These are phyloP conservation scores for Agapanthus africanus DNA, from an alignment of 106 monocot genomes.

Conservation along the genomic window DNA sequence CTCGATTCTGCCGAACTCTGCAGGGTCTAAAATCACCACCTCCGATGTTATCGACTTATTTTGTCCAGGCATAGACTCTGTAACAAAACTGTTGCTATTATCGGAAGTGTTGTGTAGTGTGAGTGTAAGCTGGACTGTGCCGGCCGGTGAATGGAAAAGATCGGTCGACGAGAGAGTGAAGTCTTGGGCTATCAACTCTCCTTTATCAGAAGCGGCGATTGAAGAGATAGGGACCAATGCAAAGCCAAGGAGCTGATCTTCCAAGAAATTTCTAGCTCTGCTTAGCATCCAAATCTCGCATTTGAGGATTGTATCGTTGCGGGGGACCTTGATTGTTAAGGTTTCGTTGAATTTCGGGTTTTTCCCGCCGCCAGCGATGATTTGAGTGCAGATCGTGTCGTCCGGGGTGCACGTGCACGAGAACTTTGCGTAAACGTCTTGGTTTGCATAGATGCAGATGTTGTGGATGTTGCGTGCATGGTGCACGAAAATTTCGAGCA, in stretches of 20 bases:
- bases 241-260: constrained; percentile 76
- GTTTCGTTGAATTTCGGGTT: constrained; percentile 51
- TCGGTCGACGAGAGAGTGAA: constrained; percentile 67
- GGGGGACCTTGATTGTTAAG: constrained; percentile 24
- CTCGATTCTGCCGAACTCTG: constrained; percentile 36
- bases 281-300: constrained; percentile 74
- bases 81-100: not conserved
- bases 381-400: constrained; percentile 38
- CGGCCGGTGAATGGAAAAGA: constrained; percentile 66
- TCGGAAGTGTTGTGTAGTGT: not conserved
- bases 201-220: not conserved
- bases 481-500: constrained; percentile 48
- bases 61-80: not conserved
- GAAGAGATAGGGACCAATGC: constrained; percentile 46
- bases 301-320: constrained; percentile 40
- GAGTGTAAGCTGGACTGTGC: constrained; percentile 44
- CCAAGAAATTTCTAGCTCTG: constrained; percentile 38
- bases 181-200: constrained; percentile 21
- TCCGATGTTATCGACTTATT: constrained; percentile 45
- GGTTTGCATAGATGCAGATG: constrained; percentile 70
- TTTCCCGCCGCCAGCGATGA: constrained; percentile 37
- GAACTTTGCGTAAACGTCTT: constrained; percentile 72
- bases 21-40: constrained; percentile 48
- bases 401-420: constrained; percentile 60
- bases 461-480: constrained; percentile 57